Conservation (phyloP, 768 basidiomycete genomes). For the Tephrocybe rancida region DNA sequence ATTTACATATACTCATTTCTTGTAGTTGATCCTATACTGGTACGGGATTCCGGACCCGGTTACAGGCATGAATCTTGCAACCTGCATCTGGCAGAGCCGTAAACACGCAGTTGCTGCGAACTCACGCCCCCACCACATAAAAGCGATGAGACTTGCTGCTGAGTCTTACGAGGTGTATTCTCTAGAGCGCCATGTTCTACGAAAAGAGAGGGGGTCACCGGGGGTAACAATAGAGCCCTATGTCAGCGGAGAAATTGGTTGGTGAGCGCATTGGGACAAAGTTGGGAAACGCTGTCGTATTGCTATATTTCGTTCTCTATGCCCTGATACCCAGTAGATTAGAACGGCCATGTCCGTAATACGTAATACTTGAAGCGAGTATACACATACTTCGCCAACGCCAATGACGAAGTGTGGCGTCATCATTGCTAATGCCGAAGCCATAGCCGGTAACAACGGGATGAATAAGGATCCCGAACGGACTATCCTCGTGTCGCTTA, state of each 20-base stretch:
- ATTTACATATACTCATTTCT: conserved; percentile 7
- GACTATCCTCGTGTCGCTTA: no score
- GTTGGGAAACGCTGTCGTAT: background rate
- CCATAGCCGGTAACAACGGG: no score
- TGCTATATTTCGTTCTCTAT: conserved; percentile 5
- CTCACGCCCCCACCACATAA: conserved; percentile 76
- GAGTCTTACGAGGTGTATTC: conserved; percentile 77
- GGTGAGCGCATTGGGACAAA: conserved; percentile 40
- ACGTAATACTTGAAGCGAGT: no score
- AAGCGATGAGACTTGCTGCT: conserved; percentile 81
- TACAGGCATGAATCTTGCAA: conserved; percentile 88
- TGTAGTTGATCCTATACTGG: conserved; percentile 88
- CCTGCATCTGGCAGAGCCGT: conserved; percentile 94
- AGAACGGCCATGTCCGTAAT: no score
- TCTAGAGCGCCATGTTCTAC: conserved; percentile 74
- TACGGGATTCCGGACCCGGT: conserved; percentile 79
- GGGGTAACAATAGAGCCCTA: conserved; percentile 63
- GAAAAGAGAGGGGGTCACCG: conserved; percentile 63
- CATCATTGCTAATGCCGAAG: background rate
- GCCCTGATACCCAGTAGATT: background rate
- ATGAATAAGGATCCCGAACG: no score
- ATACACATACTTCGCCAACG: no score
- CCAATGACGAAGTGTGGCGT: conserved; percentile 4
- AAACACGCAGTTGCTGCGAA: conserved; percentile 82
- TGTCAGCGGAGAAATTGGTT: conserved; percentile 66